Conservation (phyloP, 2,329 filamentous ascomycete species). For the Podosphaera xanthii region DNA sequence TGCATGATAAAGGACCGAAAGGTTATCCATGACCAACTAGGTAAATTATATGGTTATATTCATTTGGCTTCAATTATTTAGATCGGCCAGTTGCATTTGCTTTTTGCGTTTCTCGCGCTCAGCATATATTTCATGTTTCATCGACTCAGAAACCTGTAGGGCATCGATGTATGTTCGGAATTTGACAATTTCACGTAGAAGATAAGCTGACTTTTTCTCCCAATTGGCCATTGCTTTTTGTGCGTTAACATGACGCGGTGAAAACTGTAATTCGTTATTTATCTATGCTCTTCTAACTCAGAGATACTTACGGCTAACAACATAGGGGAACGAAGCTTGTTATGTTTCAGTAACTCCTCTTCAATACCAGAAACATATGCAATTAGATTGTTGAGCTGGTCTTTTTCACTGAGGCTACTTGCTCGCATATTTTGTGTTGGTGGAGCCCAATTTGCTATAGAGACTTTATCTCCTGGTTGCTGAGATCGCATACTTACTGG, state of each 20-base stretch:
- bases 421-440: conserved; percentile 79
- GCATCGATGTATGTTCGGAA: conserved; percentile 88
- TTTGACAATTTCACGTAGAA: conserved; percentile 86
- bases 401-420: conserved; percentile 51
- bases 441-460: conserved; percentile 71
- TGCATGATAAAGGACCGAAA: no score
- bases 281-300: not conserved
- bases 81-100: not conserved
- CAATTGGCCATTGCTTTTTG: conserved; percentile 81
- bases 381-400: conserved; percentile 54
- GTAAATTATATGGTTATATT: no score
- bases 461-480: conserved; percentile 63
- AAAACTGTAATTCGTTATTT: conserved; percentile 30
- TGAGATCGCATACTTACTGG: conserved; percentile 22
- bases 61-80: no score
- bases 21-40: no score
- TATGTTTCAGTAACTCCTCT: conserved; percentile 65
- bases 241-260: conserved; percentile 59
- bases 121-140: conserved; percentile 44
- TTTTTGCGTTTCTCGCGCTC: conserved; percentile 24
- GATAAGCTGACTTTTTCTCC: conserved; percentile 84
- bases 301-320: conserved; percentile 40
- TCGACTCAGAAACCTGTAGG: conserved; percentile 43
- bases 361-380: conserved; percentile 72
- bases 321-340: conserved; percentile 71